phyloP scores from a whole-genome alignment of 177 flowering plant species.

The Tripterygium wilfordii region DNA sequence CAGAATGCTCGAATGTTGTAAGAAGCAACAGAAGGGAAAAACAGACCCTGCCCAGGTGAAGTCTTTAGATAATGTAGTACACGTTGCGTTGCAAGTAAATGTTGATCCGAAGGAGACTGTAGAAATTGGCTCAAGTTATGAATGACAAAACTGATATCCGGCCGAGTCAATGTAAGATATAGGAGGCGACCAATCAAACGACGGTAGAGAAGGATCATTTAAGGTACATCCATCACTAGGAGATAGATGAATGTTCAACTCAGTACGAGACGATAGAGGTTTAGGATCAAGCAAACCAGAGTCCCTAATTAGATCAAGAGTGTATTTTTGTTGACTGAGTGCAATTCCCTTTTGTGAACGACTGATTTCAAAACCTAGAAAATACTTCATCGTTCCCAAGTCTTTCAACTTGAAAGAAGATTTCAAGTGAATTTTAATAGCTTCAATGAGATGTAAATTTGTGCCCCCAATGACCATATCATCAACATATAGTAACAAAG shows the following conservation, averaged over 20 bases:
- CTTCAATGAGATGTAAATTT: neutral
- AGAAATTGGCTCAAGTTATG: slow-evolving; percentile 1
- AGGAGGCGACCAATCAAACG: neutral
- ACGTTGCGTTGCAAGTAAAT: neutral
- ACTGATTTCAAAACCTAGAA: neutral
- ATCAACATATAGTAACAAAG: neutral
- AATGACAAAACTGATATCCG: neutral
- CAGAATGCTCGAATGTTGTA: neutral
- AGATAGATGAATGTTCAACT: neutral
- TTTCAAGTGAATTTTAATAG: neutral
- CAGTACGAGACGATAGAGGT: neutral
- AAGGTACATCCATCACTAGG: neutral
- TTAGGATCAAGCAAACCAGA: neutral
- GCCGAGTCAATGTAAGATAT: slow-evolving; percentile 1
- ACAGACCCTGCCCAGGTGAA: neutral
- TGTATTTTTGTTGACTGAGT: neutral
- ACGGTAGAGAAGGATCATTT: neutral
- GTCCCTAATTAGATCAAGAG: neutral
- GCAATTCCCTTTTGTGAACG: neutral
- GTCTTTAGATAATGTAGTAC: neutral
- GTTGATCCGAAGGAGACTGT: neutral
- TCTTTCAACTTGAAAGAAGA: neutral
- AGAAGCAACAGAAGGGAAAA: neutral
- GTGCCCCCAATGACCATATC: neutral
- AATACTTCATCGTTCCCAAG: neutral